These are phyloP conservation scores for Talaromyces verruculosus DNA, from an alignment of 2,329 filamentous ascomycete genomes.

Conservation along the genomic window DNA sequence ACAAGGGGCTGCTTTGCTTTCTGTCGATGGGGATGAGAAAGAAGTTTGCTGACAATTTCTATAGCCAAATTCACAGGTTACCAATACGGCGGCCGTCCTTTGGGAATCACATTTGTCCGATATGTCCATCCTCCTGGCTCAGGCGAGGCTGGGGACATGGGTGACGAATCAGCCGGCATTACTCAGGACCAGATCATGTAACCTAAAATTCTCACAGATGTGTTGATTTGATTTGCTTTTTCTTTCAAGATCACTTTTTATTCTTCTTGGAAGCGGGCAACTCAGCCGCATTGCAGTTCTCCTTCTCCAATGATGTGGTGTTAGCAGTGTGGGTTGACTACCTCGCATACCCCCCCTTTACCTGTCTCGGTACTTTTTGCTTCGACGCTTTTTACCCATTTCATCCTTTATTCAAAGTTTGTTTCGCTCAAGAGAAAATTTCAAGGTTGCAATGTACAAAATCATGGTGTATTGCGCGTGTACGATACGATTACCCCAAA, in stretches of 20 bases:
- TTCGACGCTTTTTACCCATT: background rate
- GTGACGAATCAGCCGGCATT: constrained; percentile 65
- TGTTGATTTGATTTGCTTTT: constrained; percentile 1
- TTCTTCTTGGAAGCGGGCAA: background rate
- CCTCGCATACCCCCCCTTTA: background rate
- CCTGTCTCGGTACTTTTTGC: background rate
- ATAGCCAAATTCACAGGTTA: constrained; percentile 93
- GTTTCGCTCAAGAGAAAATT: constrained; percentile 1
- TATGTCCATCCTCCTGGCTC: constrained; percentile 70
- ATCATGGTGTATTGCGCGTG: constrained; percentile 15
- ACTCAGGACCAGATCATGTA: constrained; percentile 99
- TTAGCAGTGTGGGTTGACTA: background rate
- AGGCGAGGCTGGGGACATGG: constrained; percentile 77
- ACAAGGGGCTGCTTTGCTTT: background rate
- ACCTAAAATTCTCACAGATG: constrained; percentile 25
- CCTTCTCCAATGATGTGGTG: background rate
- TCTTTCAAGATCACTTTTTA: background rate
- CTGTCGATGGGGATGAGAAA: background rate
- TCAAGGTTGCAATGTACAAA: constrained; percentile 7
- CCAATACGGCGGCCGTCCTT: constrained; percentile 90
- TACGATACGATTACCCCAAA: constrained; percentile 18
- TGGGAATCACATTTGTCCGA: constrained; percentile 91
- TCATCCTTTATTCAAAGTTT: background rate
- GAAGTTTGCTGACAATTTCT: background rate
- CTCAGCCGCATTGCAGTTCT: background rate